phyloP scores from a whole-genome alignment of 2,329 filamentous ascomycete genomes.

The Trichoderma hamatum region DNA sequence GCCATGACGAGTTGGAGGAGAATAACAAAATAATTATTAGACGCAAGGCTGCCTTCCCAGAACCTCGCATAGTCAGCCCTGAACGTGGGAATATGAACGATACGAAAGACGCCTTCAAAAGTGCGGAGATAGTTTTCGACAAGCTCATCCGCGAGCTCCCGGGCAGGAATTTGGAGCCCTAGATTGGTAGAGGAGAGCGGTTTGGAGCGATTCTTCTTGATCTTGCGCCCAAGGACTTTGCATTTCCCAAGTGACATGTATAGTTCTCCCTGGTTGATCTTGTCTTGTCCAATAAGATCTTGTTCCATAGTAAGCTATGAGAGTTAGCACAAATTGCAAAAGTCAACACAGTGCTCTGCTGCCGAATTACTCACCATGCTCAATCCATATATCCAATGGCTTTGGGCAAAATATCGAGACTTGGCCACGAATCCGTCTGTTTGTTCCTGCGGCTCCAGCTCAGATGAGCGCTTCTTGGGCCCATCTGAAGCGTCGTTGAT shows the following conservation, averaged over 20 bases:
- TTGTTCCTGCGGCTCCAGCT: slow-evolving; percentile 27
- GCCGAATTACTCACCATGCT: slow-evolving; percentile 42
- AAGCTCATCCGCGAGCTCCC: slow-evolving; percentile 52
- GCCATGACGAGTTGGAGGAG: slow-evolving; percentile 58
- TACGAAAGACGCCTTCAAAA: slow-evolving; percentile 58
- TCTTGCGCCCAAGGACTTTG: slow-evolving; percentile 46
- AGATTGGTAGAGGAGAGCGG: slow-evolving; percentile 42
- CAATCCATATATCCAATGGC: slow-evolving; percentile 54
- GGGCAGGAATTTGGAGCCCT: slow-evolving; percentile 45
- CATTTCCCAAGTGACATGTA: slow-evolving; percentile 42
- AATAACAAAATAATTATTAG: slow-evolving; percentile 51
- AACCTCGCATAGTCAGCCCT: slow-evolving; percentile 55
- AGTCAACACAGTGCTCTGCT: not conserved
- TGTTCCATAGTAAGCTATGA: slow-evolving; percentile 39
- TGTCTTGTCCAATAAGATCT: slow-evolving; percentile 34
- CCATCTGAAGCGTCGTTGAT: slow-evolving; percentile 31
- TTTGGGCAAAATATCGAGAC: slow-evolving; percentile 51
- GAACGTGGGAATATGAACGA: slow-evolving; percentile 62
- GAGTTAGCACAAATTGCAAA: not conserved
- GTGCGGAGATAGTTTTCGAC: slow-evolving; percentile 58
- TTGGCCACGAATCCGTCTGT: slow-evolving; percentile 46
- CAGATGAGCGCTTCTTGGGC: slow-evolving; percentile 13
- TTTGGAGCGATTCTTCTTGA: slow-evolving; percentile 47
- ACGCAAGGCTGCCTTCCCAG: slow-evolving; percentile 48
- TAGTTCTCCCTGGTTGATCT: slow-evolving; percentile 37